Evolutionary conservation across 148 eudicot species (phyloP).

Genomic region (Diospyros lotus): DNA sequence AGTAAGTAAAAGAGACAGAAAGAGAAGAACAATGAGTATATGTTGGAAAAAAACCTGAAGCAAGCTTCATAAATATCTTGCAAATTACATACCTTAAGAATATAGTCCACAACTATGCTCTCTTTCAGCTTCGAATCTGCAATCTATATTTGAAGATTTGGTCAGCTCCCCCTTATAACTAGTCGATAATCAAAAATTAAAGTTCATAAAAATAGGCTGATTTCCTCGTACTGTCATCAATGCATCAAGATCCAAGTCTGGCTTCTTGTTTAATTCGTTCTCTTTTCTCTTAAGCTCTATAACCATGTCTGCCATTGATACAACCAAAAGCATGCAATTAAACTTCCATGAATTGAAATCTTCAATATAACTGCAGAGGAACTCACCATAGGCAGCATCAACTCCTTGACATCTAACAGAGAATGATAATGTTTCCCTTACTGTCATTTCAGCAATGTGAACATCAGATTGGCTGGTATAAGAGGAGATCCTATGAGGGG

Average conservation of each 20-base stretch:
- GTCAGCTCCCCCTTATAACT: not conserved
- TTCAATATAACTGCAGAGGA: not conserved
- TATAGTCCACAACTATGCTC: not conserved
- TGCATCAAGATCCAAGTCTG: constrained; percentile 62
- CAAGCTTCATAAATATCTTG: not conserved
- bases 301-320: constrained; percentile 38
- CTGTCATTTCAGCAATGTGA: constrained; percentile 75
- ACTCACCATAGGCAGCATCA: constrained; percentile 54
- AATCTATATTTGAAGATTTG: not conserved
- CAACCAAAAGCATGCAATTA: not conserved
- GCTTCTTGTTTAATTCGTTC: constrained; percentile 53
- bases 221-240: constrained; percentile 48
- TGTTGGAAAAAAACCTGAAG: not conserved
- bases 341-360: not conserved
- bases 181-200: not conserved
- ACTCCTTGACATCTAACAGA: constrained; percentile 73
- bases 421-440: constrained; percentile 66
- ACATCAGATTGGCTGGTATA: constrained; percentile 73
- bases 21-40: not conserved
- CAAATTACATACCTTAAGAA: not conserved
- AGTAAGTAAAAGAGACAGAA: not conserved
- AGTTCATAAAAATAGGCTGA: not conserved
- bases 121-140: not conserved
- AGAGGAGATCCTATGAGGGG: constrained; percentile 69
- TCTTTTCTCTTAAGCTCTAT: constrained; percentile 61